Percentiles rank a stretch among this genome's conserved stretches.
Evolutionary conservation across 2,329 filamentous ascomycete genomes (phyloP).

Genomic region (Cordyceps pruinosa): DNA sequence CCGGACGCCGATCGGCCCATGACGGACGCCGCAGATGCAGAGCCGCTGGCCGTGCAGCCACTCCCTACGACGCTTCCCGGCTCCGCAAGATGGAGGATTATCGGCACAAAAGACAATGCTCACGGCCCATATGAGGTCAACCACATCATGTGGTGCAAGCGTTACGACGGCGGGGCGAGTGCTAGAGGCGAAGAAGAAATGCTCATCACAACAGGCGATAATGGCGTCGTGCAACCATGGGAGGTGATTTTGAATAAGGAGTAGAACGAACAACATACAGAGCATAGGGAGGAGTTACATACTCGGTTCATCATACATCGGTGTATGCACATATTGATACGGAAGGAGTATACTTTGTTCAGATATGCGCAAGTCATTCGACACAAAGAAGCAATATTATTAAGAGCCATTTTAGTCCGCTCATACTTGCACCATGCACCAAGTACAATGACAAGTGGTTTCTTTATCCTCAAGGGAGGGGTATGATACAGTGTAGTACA

Average conservation of each 20-base stretch:
- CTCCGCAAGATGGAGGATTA: slow-evolving; percentile 59
- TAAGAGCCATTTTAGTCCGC: slow-evolving; percentile 5
- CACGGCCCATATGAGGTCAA: slow-evolving; percentile 95
- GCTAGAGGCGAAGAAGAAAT: slow-evolving; percentile 65
- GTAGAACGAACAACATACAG: neutral
- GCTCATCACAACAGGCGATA: slow-evolving; percentile 84
- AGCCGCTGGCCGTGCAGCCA: neutral
- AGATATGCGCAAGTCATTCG: neutral
- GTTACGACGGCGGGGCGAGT: slow-evolving; percentile 59
- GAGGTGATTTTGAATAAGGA: slow-evolving; percentile 33
- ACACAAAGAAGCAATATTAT: slow-evolving; percentile 10
- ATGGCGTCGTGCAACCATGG: slow-evolving; percentile 84
- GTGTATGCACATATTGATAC: neutral
- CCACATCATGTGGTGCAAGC: slow-evolving; percentile 78
- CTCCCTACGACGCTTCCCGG: neutral
- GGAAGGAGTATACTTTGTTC: neutral
- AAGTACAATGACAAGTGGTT: slow-evolving; percentile 17
- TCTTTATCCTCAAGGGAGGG: slow-evolving; percentile 21
- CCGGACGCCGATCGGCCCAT: slow-evolving; percentile 21
- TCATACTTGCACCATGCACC: slow-evolving; percentile 20
- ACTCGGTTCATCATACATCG: neutral
- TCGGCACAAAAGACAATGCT: slow-evolving; percentile 63
- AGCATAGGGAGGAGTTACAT: neutral
- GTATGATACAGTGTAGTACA: slow-evolving; percentile 28
- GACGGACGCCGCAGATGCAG: slow-evolving; percentile 17